phyloP scores from a whole-genome alignment of 768 basidiomycete genomes.

The Cystobasidiopsis lactophilus region DNA sequence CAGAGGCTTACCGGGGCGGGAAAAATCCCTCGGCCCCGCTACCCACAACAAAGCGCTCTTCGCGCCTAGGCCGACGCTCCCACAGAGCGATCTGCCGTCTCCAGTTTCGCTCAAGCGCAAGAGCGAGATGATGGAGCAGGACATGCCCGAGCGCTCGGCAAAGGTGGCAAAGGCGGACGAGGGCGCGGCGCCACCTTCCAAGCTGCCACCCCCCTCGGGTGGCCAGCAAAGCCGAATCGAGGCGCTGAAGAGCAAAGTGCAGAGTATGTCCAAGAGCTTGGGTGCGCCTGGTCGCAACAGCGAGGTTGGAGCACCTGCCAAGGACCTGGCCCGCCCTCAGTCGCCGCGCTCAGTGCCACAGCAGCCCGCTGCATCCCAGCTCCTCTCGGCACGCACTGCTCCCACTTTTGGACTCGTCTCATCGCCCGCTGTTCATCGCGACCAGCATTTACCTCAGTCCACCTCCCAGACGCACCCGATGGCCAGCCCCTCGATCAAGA shows the following conservation, averaged over 20 bases:
- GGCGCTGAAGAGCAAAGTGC: background rate
- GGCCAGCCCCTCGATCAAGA: background rate
- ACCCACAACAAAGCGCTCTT: background rate
- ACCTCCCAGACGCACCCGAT: background rate
- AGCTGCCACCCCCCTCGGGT: background rate
- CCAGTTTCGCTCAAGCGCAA: background rate
- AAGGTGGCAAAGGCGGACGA: background rate
- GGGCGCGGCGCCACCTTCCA: background rate
- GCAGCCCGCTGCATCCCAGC: background rate
- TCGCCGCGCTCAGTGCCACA: no score
- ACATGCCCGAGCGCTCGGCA: background rate
- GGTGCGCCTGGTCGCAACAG: background rate
- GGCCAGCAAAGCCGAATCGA: background rate
- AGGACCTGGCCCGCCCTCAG: no score
- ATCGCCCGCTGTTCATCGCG: background rate
- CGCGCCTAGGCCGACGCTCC: background rate
- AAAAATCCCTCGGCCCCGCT: background rate
- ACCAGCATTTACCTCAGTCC: background rate
- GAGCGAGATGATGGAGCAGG: background rate
- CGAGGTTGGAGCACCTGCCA: no score
- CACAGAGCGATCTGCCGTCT: background rate
- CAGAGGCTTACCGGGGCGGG: background rate
- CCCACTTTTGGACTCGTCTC: background rate
- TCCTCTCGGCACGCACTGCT: background rate
- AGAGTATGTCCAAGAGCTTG: constrained; percentile 1